Evolutionary conservation across 2,329 filamentous ascomycete genomes (phyloP).

Genomic region (Rhinocladiella mackenziei): DNA sequence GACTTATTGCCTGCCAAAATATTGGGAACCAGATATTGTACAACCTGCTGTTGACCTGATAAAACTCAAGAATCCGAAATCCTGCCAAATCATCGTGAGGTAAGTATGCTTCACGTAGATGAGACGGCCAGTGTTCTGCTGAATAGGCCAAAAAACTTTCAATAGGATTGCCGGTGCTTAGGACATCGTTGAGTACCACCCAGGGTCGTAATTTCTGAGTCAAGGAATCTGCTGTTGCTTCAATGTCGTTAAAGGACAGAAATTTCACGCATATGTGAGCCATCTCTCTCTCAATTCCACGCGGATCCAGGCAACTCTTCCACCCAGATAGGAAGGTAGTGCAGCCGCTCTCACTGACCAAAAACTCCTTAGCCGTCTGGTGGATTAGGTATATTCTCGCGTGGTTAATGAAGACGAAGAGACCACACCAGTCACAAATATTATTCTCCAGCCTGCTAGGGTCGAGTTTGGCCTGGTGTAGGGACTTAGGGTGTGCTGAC

Average conservation of each 20-base stretch:
- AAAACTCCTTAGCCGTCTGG: slow-evolving; percentile 41
- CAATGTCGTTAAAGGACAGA: neutral
- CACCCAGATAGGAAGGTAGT: neutral
- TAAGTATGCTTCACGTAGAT: slow-evolving; percentile 6
- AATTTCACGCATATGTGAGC: slow-evolving; percentile 5
- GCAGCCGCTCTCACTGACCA: slow-evolving; percentile 15
- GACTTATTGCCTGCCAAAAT: neutral
- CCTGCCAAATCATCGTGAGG: neutral
- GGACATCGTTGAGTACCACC: neutral
- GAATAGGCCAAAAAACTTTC: neutral
- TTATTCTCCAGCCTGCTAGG: slow-evolving; percentile 20
- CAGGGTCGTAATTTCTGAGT: neutral
- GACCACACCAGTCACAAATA: slow-evolving; percentile 35
- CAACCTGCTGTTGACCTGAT: neutral
- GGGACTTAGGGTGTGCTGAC: neutral
- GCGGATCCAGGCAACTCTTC: slow-evolving; percentile 6
- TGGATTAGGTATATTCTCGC: slow-evolving; percentile 39
- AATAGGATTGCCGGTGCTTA: neutral
- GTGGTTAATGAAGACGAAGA: slow-evolving; percentile 37
- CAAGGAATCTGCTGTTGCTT: neutral
- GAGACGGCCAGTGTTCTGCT: slow-evolving; percentile 6
- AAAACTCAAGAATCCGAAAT: neutral
- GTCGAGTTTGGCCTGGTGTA: neutral
- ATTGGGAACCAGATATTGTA: neutral
- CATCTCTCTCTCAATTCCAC: slow-evolving; percentile 8